Evolutionary conservation across 2,329 filamentous ascomycete genomes (phyloP).

Genomic region (Botrytis sinoallii): DNA sequence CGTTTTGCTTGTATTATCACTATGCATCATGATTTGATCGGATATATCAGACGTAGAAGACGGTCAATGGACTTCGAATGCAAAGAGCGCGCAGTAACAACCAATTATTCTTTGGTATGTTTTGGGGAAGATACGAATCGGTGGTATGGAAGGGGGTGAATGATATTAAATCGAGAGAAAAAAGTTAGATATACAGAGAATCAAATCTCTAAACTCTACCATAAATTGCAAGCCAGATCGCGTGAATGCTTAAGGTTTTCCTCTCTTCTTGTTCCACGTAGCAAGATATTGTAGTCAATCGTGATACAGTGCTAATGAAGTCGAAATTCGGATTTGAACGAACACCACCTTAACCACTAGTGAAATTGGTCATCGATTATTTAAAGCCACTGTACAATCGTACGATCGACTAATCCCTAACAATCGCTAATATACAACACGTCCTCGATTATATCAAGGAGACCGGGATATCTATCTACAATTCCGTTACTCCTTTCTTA

Average conservation of each 20-base stretch:
- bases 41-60: not conserved
- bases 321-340: not conserved
- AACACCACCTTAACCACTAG: not conserved
- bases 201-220: not conserved
- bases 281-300: not conserved
- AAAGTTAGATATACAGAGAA: not conserved
- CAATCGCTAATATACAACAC: slow-evolving; percentile 5
- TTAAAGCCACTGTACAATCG: not conserved
- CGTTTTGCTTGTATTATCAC: not conserved
- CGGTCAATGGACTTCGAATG: not conserved
- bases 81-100: not conserved
- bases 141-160: not conserved
- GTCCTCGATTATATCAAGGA: not conserved
- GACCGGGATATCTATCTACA: slow-evolving; percentile 10
- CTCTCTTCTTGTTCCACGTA: not conserved
- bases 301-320: not conserved
- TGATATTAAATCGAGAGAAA: not conserved
- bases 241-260: not conserved
- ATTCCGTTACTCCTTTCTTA: not conserved
- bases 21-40: not conserved
- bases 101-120: not conserved
- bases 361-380: not conserved
- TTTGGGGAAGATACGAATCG: not conserved
- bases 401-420: not conserved
- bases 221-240: not conserved